Conservation (phyloP, 139 green algal species). For the Coelastrella sp. region DNA sequence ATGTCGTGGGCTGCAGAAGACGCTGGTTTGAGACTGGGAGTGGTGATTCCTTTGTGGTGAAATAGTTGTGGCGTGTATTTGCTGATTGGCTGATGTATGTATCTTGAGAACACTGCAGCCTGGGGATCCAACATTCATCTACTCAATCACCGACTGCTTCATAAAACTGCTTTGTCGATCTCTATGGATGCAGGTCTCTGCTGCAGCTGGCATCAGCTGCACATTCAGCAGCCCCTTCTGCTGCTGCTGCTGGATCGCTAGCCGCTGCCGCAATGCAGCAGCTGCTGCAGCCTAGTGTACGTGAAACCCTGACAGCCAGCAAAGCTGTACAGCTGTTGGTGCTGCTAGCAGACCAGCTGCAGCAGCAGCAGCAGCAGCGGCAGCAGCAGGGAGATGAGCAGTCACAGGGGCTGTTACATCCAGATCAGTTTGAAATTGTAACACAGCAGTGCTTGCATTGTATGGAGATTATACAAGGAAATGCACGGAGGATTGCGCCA, state of each 20-base stretch:
- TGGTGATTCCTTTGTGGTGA: no score
- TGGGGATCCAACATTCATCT: not conserved
- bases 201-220: slow-evolving; percentile 19
- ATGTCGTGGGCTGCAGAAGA: no score
- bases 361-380: slow-evolving; percentile 11
- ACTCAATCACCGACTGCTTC: not conserved
- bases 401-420: not conserved
- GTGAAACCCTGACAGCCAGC: not conserved
- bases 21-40: no score
- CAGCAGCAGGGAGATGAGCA: not conserved
- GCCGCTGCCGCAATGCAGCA: not conserved
- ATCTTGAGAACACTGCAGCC: no score
- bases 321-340: not conserved
- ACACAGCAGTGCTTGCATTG: slow-evolving; percentile 20
- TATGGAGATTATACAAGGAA: not conserved
- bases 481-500: not conserved
- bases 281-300: not conserved
- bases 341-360: not conserved
- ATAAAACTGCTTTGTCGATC: not conserved
- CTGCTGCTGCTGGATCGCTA: not conserved
- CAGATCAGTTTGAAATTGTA: not conserved
- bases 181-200: slow-evolving; percentile 3
- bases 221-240: not conserved
- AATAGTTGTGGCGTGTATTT: no score
- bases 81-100: no score